Evolutionary conservation across 148 eudicot genomes (phyloP), one percentile per base, ranked within the genome.

Genomic region (Chenopodium berlandieri): DNA sequence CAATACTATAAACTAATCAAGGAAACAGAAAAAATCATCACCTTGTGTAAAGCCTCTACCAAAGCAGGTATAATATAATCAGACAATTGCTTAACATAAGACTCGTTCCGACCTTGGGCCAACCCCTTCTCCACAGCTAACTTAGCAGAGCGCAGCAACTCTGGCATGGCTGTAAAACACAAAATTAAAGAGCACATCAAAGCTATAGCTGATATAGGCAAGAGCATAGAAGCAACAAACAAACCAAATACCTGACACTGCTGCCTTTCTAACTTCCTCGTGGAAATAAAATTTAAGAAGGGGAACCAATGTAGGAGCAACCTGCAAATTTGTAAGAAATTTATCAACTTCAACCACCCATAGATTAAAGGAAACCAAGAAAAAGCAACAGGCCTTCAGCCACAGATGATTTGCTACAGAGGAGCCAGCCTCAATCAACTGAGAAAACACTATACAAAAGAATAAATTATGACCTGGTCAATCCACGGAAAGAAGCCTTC

Each of bases 1-100:
- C 67, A 58, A 56, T 17, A 75, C 47, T 37, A 16, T 19, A n/a
- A 79, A 30, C 1, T 67, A 40, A 67, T n/a, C 0, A 72, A 23
- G 50, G 47, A 67, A 79, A 74, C 4, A 40, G 16, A 6, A 40
- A 22, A 75, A n/a, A 4, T 68, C 19, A 23, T 78, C 8, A 88
- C 90, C 88, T 85, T 85, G 83, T 88, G 84, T 67, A 88, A 77
- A 76, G 90, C 90, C 83, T 85, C 90, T 67, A 88, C 88, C 85
- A 88, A 77, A 76, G 90, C 88, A 65, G 86, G 90, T 64, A 88
- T 77, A 20, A 88, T 85, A 69, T 72, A 83, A 73, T 86, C 86
- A 71, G 85, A 81, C 68, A 88, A 81, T 75, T 85, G 86, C 79
- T 83, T 88, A 52, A 85, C 83, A 64, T 86, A 86, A 76, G 86